phyloP scores from a whole-genome alignment of 768 basidiomycete species.

The Collybiopsis luxurians region DNA sequence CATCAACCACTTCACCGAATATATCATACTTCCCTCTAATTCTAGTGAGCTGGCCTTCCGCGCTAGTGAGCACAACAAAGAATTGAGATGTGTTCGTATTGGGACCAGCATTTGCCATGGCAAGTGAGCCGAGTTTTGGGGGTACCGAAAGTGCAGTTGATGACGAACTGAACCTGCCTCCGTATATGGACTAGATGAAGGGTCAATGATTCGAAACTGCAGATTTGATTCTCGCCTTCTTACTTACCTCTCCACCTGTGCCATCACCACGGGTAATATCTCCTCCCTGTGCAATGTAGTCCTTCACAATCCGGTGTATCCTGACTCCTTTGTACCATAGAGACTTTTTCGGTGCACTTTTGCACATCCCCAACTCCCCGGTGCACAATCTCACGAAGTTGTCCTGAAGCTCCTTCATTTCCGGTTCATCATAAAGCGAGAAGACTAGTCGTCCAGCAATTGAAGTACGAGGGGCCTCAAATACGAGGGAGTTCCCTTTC shows the following conservation, averaged over 20 bases:
- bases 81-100: constrained; percentile 2
- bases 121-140: constrained; percentile 3
- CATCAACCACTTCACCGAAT: constrained; percentile 3
- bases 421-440: constrained; percentile 1
- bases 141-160: neutral
- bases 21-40: constrained; percentile 3
- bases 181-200: neutral
- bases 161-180: neutral
- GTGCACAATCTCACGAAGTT: constrained; percentile 4
- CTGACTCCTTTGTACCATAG: constrained; percentile 4
- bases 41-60: neutral
- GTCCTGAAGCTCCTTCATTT: neutral
- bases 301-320: constrained; percentile 3
- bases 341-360: neutral
- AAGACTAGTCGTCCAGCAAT: neutral
- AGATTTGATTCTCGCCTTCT: neutral
- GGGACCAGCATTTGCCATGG: neutral
- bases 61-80: neutral
- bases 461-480: neutral
- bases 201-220: neutral
- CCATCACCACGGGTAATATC: constrained; percentile 3
- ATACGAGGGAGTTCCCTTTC: neutral
- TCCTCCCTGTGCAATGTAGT: constrained; percentile 4
- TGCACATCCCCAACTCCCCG: constrained; percentile 3
- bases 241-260: neutral